phyloP scores from a whole-genome alignment of 352 stramenopile species.

The Globisporangium canariense region DNA sequence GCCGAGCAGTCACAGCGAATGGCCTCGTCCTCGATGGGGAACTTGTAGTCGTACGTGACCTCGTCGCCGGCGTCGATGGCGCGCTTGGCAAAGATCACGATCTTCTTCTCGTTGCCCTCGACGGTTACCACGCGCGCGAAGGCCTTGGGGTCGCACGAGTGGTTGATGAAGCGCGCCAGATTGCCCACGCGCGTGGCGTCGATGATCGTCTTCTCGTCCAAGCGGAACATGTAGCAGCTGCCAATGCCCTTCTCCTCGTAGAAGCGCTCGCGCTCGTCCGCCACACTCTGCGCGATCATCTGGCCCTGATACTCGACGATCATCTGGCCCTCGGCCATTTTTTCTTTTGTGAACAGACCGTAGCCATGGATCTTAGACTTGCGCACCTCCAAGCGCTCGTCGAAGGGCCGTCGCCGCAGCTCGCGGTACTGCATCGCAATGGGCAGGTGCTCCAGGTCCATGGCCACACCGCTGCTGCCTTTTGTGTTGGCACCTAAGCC shows the following conservation, averaged over 20 bases:
- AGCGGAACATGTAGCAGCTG: slow-evolving; percentile 97
- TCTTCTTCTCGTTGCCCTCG: slow-evolving; percentile 92
- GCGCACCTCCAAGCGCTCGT: slow-evolving; percentile 88
- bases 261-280: slow-evolving; percentile 90
- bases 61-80: slow-evolving; percentile 91
- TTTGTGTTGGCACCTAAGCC: slow-evolving; percentile 5
- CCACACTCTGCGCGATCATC: slow-evolving; percentile 88
- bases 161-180: slow-evolving; percentile 96
- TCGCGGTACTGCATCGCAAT: slow-evolving; percentile 91
- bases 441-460: slow-evolving; percentile 80
- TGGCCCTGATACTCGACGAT: slow-evolving; percentile 97
- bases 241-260: slow-evolving; percentile 94
- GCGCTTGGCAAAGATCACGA: slow-evolving; percentile 93
- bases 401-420: slow-evolving; percentile 88
- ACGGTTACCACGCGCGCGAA: slow-evolving; percentile 90
- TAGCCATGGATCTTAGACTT: slow-evolving; percentile 96
- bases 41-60: slow-evolving; percentile 97
- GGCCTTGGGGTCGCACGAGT: slow-evolving; percentile 93
- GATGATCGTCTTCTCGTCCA: slow-evolving; percentile 93
- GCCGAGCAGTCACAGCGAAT: slow-evolving; percentile 93
- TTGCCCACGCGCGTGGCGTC: slow-evolving; percentile 93
- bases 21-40: slow-evolving; percentile 94
- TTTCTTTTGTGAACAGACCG: slow-evolving; percentile 93
- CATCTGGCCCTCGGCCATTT: slow-evolving; percentile 91
- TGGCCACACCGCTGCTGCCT: slow-evolving; percentile 37